Evolutionary conservation across 306 rosid species (phyloP), one percentile per base, ranked within the genome.

Genomic region (Casuarina equisetifolia): DNA sequence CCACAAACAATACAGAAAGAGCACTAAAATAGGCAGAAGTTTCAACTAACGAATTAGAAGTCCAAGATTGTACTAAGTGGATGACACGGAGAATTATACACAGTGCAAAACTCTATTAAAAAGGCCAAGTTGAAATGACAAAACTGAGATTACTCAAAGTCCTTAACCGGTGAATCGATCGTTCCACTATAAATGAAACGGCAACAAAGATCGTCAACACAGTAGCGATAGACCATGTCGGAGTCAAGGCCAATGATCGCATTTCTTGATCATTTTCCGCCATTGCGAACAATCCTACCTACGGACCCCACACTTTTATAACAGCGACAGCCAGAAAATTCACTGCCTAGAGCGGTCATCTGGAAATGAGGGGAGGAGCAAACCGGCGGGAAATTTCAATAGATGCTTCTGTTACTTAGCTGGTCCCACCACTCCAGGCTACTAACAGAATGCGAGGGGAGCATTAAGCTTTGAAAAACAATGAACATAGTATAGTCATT

Each of bases 141-240:
- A 52, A 76, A 57, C 32, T 25, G 32, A 25, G 32, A 51, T 36
- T 53, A 78, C 91, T 88, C 63, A 88, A 89, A 79, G 53, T 36
- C 81, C 91, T 78, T 73, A 88, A 85, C 32, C 88, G 84, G 84
- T 95, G 95, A 81, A 95, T 95, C 74, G 92, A 85, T 76, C 98
- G 98, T 78, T 95, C 97, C 55, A 95, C 97, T 53, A 95, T 89
- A 84, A 95, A 85, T 57, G 99, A 95, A 68, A 92, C 97, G 3
- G 92, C 92, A 17, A 95, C 97, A 35, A 95, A 95, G 73, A 92
- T 70, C 38, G 95, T 90, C 90, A 92, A 76, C 82, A 95, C 97
- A 53, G 97, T 88, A 19, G 99, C 97, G 79, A 95, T 97, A 69
- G 97, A 95, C 99, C 99, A 95, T 62, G 97, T 95, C 61, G 97